Evolutionary conservation across 2,329 filamentous ascomycete genomes (phyloP).

Genomic region (Alternaria atra): DNA sequence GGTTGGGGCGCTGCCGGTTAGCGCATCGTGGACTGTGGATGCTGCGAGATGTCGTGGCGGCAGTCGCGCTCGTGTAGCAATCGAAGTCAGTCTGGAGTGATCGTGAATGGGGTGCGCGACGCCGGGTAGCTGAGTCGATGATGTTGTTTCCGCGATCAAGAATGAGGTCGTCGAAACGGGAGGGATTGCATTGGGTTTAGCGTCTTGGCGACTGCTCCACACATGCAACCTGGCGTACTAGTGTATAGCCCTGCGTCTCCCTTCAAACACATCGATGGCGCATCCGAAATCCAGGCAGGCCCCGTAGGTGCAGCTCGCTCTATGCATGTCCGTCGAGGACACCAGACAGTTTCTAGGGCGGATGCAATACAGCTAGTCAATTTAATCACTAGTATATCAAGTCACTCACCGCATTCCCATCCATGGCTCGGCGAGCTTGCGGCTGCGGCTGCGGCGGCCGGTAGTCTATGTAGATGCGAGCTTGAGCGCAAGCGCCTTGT

Average conservation of each 20-base stretch:
- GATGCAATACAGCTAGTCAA: background rate
- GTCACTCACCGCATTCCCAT: background rate
- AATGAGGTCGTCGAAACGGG: conserved; percentile 20
- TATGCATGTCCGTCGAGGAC: background rate
- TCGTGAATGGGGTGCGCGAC: conserved; percentile 17
- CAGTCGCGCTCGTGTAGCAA: conserved; percentile 20
- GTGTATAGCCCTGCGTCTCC: conserved; percentile 4
- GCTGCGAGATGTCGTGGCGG: conserved; percentile 14
- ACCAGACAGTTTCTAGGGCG: background rate
- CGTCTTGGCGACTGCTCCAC: conserved; percentile 10
- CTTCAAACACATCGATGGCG: background rate
- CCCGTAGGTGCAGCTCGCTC: background rate
- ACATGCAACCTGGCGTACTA: conserved; percentile 3
- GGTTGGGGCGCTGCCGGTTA: background rate
- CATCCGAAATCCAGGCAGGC: conserved; percentile 8
- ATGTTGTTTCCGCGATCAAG: conserved; percentile 18
- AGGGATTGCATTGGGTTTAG: conserved; percentile 6
- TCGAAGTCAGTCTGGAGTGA: background rate
- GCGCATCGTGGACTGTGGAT: conserved; percentile 17
- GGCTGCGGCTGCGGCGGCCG: conserved; percentile 14
- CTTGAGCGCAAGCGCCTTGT: conserved; percentile 1
- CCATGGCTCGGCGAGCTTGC: conserved; percentile 4
- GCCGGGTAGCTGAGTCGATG: conserved; percentile 2
- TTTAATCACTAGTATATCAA: background rate
- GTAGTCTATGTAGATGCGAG: conserved; percentile 7